Conservation (phyloP, 2,329 filamentous ascomycete species). For the Fonsecaea pugnacius region DNA sequence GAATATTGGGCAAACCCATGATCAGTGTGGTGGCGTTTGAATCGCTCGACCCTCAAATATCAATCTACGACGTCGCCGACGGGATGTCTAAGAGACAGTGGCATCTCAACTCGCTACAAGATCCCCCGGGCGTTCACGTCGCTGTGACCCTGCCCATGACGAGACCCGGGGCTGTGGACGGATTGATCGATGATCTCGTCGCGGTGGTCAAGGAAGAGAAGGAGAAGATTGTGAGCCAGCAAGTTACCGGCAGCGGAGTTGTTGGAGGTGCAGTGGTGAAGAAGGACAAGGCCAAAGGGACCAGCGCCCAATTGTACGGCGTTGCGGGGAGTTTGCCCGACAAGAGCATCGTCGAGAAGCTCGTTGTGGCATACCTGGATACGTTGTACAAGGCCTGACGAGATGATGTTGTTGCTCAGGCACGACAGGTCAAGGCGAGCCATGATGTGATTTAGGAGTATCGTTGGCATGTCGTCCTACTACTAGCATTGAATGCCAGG, state of each 20-base stretch:
- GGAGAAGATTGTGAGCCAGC: conserved; percentile 69
- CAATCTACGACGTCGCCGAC: conserved; percentile 94
- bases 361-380: conserved; percentile 90
- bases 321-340: conserved; percentile 94
- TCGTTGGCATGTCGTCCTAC: background rate
- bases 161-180: conserved; percentile 78
- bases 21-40: conserved; percentile 90
- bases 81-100: conserved; percentile 82
- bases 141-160: conserved; percentile 79
- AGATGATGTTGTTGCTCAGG: background rate
- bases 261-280: conserved; percentile 27
- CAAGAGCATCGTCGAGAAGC: conserved; percentile 88
- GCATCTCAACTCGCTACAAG: conserved; percentile 94
- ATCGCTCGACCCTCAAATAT: conserved; percentile 69
- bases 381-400: conserved; percentile 81
- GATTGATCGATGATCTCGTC: conserved; percentile 71
- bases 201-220: conserved; percentile 68
- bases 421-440: too few relatives aligned
- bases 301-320: conserved; percentile 88
- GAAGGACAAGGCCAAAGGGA: conserved; percentile 61
- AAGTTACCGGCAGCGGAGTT: conserved; percentile 6
- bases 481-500: background rate
- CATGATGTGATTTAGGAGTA: background rate
- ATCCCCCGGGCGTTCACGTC: conserved; percentile 88
- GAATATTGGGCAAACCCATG: conserved; percentile 80